These are phyloP conservation scores for Citrus unshiu DNA, from an alignment of 345 rosid species.

Conservation along the genomic window DNA sequence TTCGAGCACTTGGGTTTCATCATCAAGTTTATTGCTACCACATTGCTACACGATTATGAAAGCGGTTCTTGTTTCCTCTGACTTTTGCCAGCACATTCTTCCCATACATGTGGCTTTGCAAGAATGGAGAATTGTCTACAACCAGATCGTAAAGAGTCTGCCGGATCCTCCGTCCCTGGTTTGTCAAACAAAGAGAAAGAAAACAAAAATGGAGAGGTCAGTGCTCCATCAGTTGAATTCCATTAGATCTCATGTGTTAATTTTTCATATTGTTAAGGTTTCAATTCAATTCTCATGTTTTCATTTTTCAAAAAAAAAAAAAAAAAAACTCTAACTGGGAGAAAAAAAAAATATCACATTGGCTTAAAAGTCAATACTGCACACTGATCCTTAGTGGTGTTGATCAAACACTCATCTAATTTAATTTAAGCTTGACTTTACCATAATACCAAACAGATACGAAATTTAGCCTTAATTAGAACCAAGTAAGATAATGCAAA, in stretches of 20 bases:
- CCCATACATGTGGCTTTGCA: slow-evolving; percentile 13
- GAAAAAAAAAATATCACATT: too few relatives aligned
- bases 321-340: too few relatives aligned
- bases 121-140: neutral
- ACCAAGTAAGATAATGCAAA: neutral
- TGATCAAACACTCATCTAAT: too few relatives aligned
- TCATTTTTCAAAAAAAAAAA: too few relatives aligned
- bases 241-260: too few relatives aligned
- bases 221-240: neutral
- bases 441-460: neutral
- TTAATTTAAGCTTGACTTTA: too few relatives aligned
- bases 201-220: neutral
- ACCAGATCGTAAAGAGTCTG: neutral
- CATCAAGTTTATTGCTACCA: neutral
- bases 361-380: too few relatives aligned
- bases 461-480: too few relatives aligned
- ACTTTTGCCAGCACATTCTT: slow-evolving; percentile 11
- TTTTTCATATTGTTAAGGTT: too few relatives aligned
- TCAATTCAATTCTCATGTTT: neutral
- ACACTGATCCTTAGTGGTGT: too few relatives aligned
- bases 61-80: neutral
- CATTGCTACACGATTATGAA: too few relatives aligned
- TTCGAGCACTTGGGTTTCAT: neutral
- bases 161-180: neutral
- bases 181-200: neutral